These are phyloP conservation scores for Phytophthora tentaculata DNA, from an alignment of 352 stramenopile genomes.

Conservation along the genomic window DNA sequence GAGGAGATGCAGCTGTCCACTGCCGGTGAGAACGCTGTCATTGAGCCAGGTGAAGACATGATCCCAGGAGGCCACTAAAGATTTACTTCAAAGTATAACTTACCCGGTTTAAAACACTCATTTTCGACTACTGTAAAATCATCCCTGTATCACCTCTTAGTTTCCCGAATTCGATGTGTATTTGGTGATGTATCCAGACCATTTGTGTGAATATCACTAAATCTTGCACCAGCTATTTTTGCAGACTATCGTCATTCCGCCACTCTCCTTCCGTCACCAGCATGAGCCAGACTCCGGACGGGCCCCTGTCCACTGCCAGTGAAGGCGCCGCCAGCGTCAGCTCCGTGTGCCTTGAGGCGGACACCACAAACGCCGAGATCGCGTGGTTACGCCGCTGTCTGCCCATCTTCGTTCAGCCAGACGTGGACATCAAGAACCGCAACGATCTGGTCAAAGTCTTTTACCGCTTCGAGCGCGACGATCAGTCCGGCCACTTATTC, in stretches of 20 bases:
- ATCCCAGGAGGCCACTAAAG: constrained; percentile 36
- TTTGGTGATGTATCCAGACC: constrained; percentile 15
- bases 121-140: background rate
- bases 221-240: background rate
- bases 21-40: constrained; percentile 23
- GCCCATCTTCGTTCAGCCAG: constrained; percentile 83
- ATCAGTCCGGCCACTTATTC: constrained; percentile 48
- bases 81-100: background rate
- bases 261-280: background rate
- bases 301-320: constrained; percentile 24
- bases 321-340: constrained; percentile 21
- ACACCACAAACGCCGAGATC: constrained; percentile 54
- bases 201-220: constrained; percentile 13
- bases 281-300: constrained; percentile 32
- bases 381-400: constrained; percentile 82
- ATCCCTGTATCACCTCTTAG: background rate
- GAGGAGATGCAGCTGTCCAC: constrained; percentile 69
- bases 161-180: background rate
- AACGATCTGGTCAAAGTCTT: constrained; percentile 88
- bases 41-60: constrained; percentile 35
- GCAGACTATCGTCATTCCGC: constrained; percentile 15
- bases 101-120: too few species aligned
- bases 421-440: constrained; percentile 82
- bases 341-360: constrained; percentile 29
- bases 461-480: constrained; percentile 80